Conservation (phyloP, 208 protist genomes). For the Kentomonas sorsogonicus region DNA sequence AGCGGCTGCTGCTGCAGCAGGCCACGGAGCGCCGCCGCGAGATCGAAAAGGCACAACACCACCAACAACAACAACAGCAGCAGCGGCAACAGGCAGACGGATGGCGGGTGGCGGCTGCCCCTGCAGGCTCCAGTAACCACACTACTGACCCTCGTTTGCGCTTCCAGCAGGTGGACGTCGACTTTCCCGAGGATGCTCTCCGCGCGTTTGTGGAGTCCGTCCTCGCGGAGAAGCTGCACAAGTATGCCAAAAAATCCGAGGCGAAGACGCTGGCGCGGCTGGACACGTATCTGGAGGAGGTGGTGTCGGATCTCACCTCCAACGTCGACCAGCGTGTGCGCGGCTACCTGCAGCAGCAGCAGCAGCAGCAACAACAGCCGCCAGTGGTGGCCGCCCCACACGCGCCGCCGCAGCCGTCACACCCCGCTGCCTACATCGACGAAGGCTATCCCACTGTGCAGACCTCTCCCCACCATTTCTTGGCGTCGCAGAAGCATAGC, state of each 20-base stretch:
- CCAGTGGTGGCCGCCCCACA: background rate
- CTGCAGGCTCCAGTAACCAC: background rate
- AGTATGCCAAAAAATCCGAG: conserved; percentile 54
- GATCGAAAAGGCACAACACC: conserved; percentile 29
- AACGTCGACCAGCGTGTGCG: conserved; percentile 54
- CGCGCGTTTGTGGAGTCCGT: conserved; percentile 64
- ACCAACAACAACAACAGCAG: conserved; percentile 20
- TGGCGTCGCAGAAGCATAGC: too few relatives aligned
- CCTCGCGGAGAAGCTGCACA: conserved; percentile 48
- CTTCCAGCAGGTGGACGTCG: conserved; percentile 52
- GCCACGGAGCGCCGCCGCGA: conserved; percentile 50
- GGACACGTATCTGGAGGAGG: conserved; percentile 64
- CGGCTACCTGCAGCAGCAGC: conserved; percentile 11
- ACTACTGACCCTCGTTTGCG: background rate
- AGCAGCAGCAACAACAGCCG: conserved; percentile 1
- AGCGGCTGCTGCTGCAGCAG: conserved; percentile 80
- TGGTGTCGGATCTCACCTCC: conserved; percentile 40
- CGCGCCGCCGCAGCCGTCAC: background rate
- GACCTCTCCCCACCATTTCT: too few relatives aligned
- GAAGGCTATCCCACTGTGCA: too few relatives aligned
- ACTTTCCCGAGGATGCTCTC: conserved; percentile 74
- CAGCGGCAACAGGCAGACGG: conserved; percentile 13
- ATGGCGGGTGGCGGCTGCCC: conserved; percentile 4
- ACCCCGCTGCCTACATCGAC: background rate
- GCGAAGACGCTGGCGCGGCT: conserved; percentile 45